Conservation (phyloP, 2,329 filamentous ascomycete species). For the Trichothecium sympodiale region DNA sequence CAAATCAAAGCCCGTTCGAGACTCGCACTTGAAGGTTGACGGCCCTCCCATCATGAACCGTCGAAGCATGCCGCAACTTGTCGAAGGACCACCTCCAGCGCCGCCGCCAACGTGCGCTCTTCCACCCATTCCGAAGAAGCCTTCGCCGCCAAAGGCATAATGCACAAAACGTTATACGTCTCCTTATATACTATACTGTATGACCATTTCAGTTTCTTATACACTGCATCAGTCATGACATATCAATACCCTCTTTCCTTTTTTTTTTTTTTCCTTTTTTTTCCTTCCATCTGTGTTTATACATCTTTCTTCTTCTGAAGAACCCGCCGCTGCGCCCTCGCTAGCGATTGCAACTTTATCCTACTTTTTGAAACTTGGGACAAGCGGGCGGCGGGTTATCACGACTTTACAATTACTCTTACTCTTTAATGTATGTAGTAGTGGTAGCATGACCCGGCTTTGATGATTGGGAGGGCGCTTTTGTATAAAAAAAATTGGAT, state of each 20-base stretch:
- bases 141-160: not conserved
- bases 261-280: not conserved
- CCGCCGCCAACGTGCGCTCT: constrained; percentile 45
- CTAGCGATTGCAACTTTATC: not conserved
- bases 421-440: too few species aligned
- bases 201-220: not conserved
- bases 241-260: not conserved
- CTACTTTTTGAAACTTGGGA: constrained; percentile 16
- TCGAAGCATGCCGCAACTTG: constrained; percentile 40
- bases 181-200: not conserved
- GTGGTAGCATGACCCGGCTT: too few species aligned
- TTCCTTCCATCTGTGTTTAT: not conserved
- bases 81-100: constrained; percentile 38
- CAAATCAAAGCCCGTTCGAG: constrained; percentile 11
- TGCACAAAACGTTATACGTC: too few species aligned
- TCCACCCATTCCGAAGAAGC: constrained; percentile 36
- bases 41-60: constrained; percentile 20
- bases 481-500: too few species aligned
- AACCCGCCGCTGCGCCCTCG: not conserved
- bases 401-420: too few species aligned
- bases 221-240: not conserved
- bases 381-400: constrained; percentile 34
- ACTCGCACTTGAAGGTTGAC: constrained; percentile 10
- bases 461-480: too few species aligned
- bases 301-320: too few species aligned